phyloP scores from a whole-genome alignment of 129 eudicot genomes.

The Logfia minima region DNA sequence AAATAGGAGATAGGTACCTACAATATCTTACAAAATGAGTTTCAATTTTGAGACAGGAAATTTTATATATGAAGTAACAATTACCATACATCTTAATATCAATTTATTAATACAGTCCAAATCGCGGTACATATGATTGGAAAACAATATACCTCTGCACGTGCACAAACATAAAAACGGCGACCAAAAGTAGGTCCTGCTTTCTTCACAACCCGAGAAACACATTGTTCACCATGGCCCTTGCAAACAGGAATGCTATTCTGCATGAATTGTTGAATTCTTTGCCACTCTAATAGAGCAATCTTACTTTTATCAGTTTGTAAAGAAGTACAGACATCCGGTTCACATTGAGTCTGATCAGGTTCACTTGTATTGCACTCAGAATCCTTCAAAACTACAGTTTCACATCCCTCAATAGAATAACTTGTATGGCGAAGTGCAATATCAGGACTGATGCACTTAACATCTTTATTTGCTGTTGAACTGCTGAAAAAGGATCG shows the following conservation, averaged over 20 bases:
- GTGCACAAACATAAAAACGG: constrained; percentile 87
- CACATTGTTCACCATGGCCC: constrained; percentile 91
- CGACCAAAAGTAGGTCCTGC: constrained; percentile 84
- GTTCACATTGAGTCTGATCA: constrained; percentile 31
- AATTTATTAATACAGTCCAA: not conserved
- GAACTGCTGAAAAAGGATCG: constrained; percentile 68
- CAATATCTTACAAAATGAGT: not conserved
- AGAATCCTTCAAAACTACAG: constrained; percentile 27
- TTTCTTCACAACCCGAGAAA: constrained; percentile 89
- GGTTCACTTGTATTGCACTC: constrained; percentile 19
- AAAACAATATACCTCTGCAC: constrained; percentile 72
- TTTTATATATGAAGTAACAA: not conserved
- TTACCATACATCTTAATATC: not conserved
- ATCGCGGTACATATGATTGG: not conserved
- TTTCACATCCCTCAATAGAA: constrained; percentile 30
- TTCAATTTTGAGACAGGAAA: constrained; percentile 3
- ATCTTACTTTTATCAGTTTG: constrained; percentile 46
- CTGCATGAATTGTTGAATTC: constrained; percentile 91
- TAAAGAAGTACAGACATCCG: constrained; percentile 36
- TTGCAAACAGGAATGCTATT: constrained; percentile 86
- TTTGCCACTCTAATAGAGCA: constrained; percentile 82
- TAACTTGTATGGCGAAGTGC: constrained; percentile 33
- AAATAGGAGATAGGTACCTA: not conserved
- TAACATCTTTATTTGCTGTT: constrained; percentile 23
- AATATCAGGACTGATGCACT: constrained; percentile 28